Evolutionary conservation across 2,329 filamentous ascomycete species (phyloP), one percentile per base, ranked within the genome.

Genomic region (Xylaria sp.): DNA sequence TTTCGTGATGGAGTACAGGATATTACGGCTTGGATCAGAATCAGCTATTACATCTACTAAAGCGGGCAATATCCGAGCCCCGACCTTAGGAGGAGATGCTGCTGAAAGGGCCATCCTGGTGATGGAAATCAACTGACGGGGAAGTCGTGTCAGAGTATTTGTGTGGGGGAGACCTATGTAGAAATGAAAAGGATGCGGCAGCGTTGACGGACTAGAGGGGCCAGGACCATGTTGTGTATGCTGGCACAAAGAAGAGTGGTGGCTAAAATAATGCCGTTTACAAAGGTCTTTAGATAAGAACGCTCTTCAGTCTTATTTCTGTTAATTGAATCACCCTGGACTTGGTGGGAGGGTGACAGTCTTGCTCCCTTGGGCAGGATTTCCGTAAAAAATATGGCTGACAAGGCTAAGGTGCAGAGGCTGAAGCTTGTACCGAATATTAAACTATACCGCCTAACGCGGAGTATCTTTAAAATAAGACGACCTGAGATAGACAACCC

Each of bases 391-490:
- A 8, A 11, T n/a, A n/a, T n/a, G 12, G 36, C 36, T 14, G 36
- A 42, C 36, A 8, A 42, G 3, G 12, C 36, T 11, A 42, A 42
- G 36, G 12, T 7, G 36, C 11, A 42, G 36, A 9, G 36, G 12
- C 36, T 42, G 36, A 42, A 42, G 12, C 3, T 42, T 42, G 36
- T 11, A 42, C 8, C 36, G 5, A 14, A 14, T 42, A 42, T 7
- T 42, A 42, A 7, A 42, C 36, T 42, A 3, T 3, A 42, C 12
- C 11, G 12, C 12, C 11, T 42, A 42, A 42, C 36, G 11, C 36
- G 36, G 36, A 42, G 11, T 42, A 42, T 42, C 36, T 42, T 9
- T 42, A 42, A 42, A 42, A 42, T 42, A 36, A 59, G 56, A 19
- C 56, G 42, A n/a, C 56, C 39, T n/a, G 56, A 24, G 7, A 59